Evolutionary conservation across 164 flowering plant species (phyloP).

Genomic region (Echeveria elegans): DNA sequence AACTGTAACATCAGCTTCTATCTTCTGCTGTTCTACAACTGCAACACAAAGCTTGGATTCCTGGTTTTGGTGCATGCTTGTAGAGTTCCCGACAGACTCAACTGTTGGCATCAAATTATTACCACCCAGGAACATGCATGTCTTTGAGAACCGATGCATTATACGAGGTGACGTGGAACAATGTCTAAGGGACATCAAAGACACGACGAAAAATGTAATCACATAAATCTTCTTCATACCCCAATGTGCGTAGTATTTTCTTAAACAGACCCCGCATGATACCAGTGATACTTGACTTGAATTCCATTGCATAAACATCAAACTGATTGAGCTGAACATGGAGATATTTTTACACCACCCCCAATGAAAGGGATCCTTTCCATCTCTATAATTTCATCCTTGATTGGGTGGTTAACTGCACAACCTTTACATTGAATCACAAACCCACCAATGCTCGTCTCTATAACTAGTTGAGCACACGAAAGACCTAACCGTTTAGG

Average conservation of each 20-base stretch:
- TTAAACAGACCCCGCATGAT: conserved; percentile 41
- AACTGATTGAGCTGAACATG: conserved; percentile 55
- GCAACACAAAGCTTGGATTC: no score
- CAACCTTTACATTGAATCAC: conserved; percentile 58
- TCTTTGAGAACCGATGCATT: conserved; percentile 17
- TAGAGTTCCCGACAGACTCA: background rate
- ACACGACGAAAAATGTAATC: conserved; percentile 29
- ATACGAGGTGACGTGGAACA: conserved; percentile 29
- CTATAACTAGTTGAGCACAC: conserved; percentile 55
- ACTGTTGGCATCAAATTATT: conserved; percentile 5
- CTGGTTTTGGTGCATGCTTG: background rate
- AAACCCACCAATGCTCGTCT: conserved; percentile 76
- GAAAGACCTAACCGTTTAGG: conserved; percentile 61
- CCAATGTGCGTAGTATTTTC: conserved; percentile 46
- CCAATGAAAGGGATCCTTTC: conserved; percentile 37
- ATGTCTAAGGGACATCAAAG: conserved; percentile 24
- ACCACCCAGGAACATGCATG: conserved; percentile 23
- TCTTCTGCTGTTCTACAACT: background rate
- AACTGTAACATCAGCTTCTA: no score
- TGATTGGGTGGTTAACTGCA: conserved; percentile 53
- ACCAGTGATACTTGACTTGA: conserved; percentile 39
- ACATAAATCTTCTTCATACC: conserved; percentile 32
- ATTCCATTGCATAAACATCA: conserved; percentile 46
- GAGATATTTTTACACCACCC: conserved; percentile 47
- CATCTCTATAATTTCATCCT: no score